Evolutionary conservation across 495 filamentous ascomycete genomes (phyloP).

Genomic region (Stereocaulon alpinum): DNA sequence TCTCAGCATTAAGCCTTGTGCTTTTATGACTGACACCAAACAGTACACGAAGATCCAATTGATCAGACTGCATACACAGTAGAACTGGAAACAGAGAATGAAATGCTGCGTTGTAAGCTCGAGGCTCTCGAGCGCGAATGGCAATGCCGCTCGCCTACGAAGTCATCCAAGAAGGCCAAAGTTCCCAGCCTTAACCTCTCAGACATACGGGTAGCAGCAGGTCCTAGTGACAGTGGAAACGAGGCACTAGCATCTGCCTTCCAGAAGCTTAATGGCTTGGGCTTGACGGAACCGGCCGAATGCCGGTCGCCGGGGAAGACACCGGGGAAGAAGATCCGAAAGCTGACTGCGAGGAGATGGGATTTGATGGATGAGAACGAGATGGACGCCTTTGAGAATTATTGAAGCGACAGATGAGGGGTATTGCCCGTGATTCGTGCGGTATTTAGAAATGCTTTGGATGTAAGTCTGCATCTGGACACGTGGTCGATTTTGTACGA

Average conservation of each 20-base stretch:
- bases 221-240: slow-evolving; percentile 27
- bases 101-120: slow-evolving; percentile 35
- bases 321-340: slow-evolving; percentile 27
- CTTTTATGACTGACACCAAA: background rate
- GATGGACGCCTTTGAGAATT: slow-evolving; percentile 20
- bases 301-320: slow-evolving; percentile 1
- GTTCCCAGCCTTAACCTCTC: slow-evolving; percentile 13
- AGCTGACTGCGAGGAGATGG: slow-evolving; percentile 46
- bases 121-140: slow-evolving; percentile 40
- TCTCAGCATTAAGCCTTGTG: background rate
- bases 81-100: slow-evolving; percentile 41
- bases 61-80: slow-evolving; percentile 28
- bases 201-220: slow-evolving; percentile 25
- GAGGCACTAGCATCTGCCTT: slow-evolving; percentile 36
- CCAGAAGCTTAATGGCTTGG: slow-evolving; percentile 31
- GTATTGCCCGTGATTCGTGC: background rate
- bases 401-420: background rate
- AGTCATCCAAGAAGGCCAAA: slow-evolving; percentile 22
- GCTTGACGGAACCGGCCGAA: slow-evolving; percentile 14
- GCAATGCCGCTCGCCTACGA: slow-evolving; percentile 35
- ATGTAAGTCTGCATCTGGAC: background rate
- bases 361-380: slow-evolving; percentile 48
- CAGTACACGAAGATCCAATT: slow-evolving; percentile 41
- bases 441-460: background rate
- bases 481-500: background rate